Evolutionary conservation across 2,329 filamentous ascomycete genomes (phyloP).

Genomic region (Periconia sp.): DNA sequence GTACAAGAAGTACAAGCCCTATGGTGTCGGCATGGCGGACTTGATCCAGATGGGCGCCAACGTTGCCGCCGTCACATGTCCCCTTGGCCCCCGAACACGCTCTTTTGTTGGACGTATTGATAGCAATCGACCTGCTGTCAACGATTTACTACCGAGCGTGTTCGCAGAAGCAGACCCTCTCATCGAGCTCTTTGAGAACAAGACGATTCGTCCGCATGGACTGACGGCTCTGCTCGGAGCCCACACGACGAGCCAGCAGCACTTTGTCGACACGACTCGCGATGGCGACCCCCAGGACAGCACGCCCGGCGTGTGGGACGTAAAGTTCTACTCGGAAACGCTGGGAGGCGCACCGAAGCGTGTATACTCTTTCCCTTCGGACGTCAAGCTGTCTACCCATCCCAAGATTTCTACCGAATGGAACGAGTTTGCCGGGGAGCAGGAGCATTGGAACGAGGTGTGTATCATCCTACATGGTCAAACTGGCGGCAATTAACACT

Average conservation of each 20-base stretch:
- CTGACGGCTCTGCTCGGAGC: constrained; percentile 38
- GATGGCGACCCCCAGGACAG: constrained; percentile 36
- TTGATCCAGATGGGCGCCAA: constrained; percentile 41
- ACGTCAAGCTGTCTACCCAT: constrained; percentile 34
- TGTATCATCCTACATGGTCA: neutral
- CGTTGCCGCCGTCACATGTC: constrained; percentile 38
- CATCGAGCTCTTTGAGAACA: constrained; percentile 38
- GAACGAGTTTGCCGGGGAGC: constrained; percentile 17
- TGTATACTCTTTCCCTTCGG: constrained; percentile 38
- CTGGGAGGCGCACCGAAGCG: constrained; percentile 25
- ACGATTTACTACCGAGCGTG: constrained; percentile 31
- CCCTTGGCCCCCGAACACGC: constrained; percentile 36
- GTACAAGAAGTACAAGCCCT: constrained; percentile 27
- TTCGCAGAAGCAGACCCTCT: constrained; percentile 28
- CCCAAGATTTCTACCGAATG: constrained; percentile 28
- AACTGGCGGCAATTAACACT: neutral
- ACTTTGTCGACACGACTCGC: constrained; percentile 27
- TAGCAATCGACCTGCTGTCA: constrained; percentile 25
- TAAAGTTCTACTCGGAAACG: constrained; percentile 36
- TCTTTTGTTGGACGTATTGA: constrained; percentile 41
- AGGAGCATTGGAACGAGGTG: constrained; percentile 37
- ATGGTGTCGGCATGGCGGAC: constrained; percentile 36
- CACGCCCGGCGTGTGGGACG: constrained; percentile 41
- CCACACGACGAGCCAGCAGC: constrained; percentile 39
- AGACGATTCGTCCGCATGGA: constrained; percentile 39